Evolutionary conservation across 768 basidiomycete genomes (phyloP).

Genomic region (Mrakia frigida): DNA sequence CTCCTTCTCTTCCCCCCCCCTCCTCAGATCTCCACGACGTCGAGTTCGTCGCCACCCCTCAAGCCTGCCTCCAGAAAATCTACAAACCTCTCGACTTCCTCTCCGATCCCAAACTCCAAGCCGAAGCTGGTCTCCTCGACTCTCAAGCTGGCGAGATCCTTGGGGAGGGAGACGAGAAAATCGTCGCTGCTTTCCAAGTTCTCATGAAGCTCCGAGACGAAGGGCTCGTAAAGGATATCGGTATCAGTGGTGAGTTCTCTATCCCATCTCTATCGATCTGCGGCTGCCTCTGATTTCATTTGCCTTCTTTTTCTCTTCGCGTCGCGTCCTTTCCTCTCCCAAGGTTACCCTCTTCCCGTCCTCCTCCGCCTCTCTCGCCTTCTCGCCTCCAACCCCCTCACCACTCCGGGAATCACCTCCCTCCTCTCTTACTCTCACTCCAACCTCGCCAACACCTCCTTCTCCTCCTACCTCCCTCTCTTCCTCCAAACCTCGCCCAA

Average conservation of each 20-base stretch:
- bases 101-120: slow-evolving; percentile 30
- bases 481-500: too few species aligned
- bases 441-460: slow-evolving; percentile 40
- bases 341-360: slow-evolving; percentile 42
- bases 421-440: slow-evolving; percentile 44
- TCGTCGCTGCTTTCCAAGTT: slow-evolving; percentile 36
- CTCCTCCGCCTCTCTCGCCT: slow-evolving; percentile 42
- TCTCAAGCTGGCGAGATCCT: slow-evolving; percentile 17
- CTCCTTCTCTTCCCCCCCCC: background rate
- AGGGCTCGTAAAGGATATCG: slow-evolving; percentile 42
- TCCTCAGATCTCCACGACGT: slow-evolving; percentile 44
- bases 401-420: slow-evolving; percentile 37
- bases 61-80: background rate
- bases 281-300: background rate
- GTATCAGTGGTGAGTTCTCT: slow-evolving; percentile 37
- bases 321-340: background rate
- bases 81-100: slow-evolving; percentile 28
- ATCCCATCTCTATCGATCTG: background rate
- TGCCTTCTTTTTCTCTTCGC: background rate
- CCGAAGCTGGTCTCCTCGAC: slow-evolving; percentile 30
- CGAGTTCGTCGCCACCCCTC: slow-evolving; percentile 38
- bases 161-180: slow-evolving; percentile 36
- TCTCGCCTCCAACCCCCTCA: slow-evolving; percentile 27
- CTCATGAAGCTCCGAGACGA: slow-evolving; percentile 37
- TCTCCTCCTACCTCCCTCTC: slow-evolving; percentile 38